Evolutionary conservation across 2,329 filamentous ascomycete genomes (phyloP), one percentile per base, ranked within the genome.

Genomic region (Berkeleyomyces basicola): DNA sequence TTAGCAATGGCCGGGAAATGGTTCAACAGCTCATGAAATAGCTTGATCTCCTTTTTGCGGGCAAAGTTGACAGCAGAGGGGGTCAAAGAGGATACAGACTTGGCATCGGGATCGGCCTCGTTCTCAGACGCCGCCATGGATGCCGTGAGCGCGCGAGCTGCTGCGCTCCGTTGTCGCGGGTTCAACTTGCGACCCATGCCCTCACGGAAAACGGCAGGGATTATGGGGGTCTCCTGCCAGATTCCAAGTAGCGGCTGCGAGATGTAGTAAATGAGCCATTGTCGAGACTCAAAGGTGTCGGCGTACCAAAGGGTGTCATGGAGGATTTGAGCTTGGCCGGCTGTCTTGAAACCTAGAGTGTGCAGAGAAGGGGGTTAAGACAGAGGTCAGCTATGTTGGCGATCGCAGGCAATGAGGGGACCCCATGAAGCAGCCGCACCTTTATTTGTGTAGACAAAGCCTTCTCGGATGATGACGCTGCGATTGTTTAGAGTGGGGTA

Each of bases 241-340:
- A 82, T 80, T 33, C 93, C 93, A 23, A 96, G 82, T 60, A 99
- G 76, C 1, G 93, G 93, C 60, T 83, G 85, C 36, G 92, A 93
- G 66, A 99, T 95, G 73, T 91, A 96, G 79, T 97, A 97, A 65
- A 99, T 81, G 51, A 99, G 83, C 90, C 93, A 99, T 79, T 91
- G 89, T 68, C 90, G 86, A 11, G 89, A 86, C 68, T 97, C 92
- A 68, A 88, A 82, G n/a, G 83, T 84, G 69, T 96, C 89, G 58
- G 90, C 86, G 70, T 95, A 95, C 81, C 90, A 97, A 46, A 96
- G 81, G 44, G 82, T 79, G 73, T 99, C 95, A 70, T 82, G 82
- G 63, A 96, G 77, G 42, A 97, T 77, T 70, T 93, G 90, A 40
- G 91, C 89, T 71, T 97, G 93, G 67, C 89, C 90, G 66, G 96